These are phyloP conservation scores for Penicillium sp. DNA, from an alignment of 2,329 filamentous ascomycete genomes.

Conservation along the genomic window DNA sequence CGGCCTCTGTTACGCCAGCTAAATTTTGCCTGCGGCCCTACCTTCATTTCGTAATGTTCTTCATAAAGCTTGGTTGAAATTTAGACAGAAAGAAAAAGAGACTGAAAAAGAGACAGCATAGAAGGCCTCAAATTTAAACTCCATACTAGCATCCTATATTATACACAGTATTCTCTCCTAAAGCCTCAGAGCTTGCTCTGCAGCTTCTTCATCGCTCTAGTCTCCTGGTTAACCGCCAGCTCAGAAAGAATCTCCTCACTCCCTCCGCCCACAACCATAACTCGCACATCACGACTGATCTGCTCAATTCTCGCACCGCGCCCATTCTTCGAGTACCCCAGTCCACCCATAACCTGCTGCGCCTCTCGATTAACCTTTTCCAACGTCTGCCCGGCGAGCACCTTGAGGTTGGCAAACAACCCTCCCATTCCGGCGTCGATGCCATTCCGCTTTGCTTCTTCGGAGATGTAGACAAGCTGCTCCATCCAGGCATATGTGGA, in stretches of 20 bases:
- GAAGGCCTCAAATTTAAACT: too few species aligned
- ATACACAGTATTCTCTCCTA: too few species aligned
- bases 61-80: too few species aligned
- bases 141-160: too few species aligned
- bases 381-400: constrained; percentile 53
- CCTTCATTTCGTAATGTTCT: too few species aligned
- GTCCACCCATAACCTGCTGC: constrained; percentile 58
- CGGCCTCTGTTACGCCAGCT: too few species aligned
- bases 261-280: constrained; percentile 58
- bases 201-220: constrained; percentile 23
- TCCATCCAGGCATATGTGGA: constrained; percentile 61
- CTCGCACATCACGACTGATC: constrained; percentile 55
- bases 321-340: constrained; percentile 54
- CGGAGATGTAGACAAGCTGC: constrained; percentile 55
- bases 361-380: constrained; percentile 56
- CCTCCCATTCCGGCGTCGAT: constrained; percentile 24
- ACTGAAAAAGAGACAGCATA: too few species aligned
- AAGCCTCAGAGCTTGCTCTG: constrained; percentile 26
- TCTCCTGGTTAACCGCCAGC: constrained; percentile 54
- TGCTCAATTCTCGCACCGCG: constrained; percentile 55
- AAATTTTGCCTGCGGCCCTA: too few species aligned
- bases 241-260: constrained; percentile 60
- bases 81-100: too few species aligned
- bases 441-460: constrained; percentile 22
- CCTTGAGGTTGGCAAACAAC: constrained; percentile 41